Evolutionary conservation across 768 basidiomycete genomes (phyloP).

Genomic region (Calocybe cyanea): DNA sequence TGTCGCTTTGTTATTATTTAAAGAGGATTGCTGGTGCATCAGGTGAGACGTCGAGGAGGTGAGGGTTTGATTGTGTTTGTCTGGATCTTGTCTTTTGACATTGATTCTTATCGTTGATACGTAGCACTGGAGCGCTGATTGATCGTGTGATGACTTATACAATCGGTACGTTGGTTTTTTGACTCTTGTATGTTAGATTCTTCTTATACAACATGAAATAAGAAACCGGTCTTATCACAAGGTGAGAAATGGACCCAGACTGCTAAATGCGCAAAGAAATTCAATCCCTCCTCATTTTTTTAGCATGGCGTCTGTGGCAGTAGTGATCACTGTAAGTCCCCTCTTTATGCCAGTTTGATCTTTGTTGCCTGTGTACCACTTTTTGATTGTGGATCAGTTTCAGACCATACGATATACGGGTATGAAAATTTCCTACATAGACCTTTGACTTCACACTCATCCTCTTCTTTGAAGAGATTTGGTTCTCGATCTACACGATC

Average conservation of each 20-base stretch:
- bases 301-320: conserved; percentile 21
- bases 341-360: too few species aligned
- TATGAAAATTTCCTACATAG: neutral
- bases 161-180: conserved; percentile 18
- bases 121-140: conserved; percentile 17
- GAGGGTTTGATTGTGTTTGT: too few species aligned
- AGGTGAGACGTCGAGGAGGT: too few species aligned
- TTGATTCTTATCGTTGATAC: too few species aligned
- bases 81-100: too few species aligned
- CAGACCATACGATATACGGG: conserved; percentile 18
- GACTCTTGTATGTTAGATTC: neutral
- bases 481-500: conserved; percentile 23
- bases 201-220: neutral
- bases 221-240: conserved; percentile 23
- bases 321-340: conserved; percentile 18
- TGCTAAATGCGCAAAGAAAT: neutral
- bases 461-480: conserved; percentile 15
- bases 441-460: neutral
- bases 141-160: conserved; percentile 21
- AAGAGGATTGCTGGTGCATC: conserved; percentile 2
- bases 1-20: conserved; percentile 20
- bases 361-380: too few species aligned
- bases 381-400: conserved; percentile 13
- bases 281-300: neutral
- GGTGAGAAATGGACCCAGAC: conserved; percentile 5